Base-by-base conservation (phyloP, 73 alveolate species). In the Paraurostyla sp. region DNA sequence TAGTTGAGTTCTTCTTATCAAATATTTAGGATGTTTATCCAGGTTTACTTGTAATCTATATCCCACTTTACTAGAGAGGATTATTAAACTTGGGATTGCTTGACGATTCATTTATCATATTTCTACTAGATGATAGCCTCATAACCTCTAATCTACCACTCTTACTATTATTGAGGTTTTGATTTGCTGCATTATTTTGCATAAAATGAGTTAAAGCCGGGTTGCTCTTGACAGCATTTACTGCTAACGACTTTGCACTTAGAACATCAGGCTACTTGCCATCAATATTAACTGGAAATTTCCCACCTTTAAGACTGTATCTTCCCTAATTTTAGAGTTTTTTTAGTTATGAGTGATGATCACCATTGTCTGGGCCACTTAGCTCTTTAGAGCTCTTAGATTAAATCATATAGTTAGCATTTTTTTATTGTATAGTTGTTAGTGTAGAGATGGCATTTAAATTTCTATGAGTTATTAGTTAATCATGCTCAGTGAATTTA, bases 191-290 rank as follows among this genome's bases (percentile, higher is more conserved):
- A 35, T 18, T 65, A 4, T 65, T 65, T 38, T 65, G 58, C 82
- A 65, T 65, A 65, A 65, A 65, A 36, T 65, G 82, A 4, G 60
- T 38, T 35, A 65, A 38, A 7, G 82, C 82, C 1, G 82, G 82
- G 38, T 65, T 65, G 7, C 60, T 65, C 25, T 38, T 65, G 41
- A 25, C 82, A 16, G 58, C 82, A 2, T 65, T 65, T 2, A 65
- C 82, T 18, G 60, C 82, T 30, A 65, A 9, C 41, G 9, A 27
- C 11, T 27, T 59, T 30, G 11, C 32, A 2, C 25, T 40, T 36
- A 16, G 13, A 38, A 4, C 15, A 22, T 65, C 41, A n/a, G n/a
- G n/a, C n/a, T n/a, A n/a, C 32, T 65, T 9, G 32, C 32, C 50
- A 22, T 60, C 32, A 18, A 38, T 38, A 15, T 65, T 15, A n/a